Percentiles rank a stretch among this genome's conserved stretches.
Evolutionary conservation across 495 filamentous ascomycete genomes (phyloP).

Genomic region (Penicillium lagena): DNA sequence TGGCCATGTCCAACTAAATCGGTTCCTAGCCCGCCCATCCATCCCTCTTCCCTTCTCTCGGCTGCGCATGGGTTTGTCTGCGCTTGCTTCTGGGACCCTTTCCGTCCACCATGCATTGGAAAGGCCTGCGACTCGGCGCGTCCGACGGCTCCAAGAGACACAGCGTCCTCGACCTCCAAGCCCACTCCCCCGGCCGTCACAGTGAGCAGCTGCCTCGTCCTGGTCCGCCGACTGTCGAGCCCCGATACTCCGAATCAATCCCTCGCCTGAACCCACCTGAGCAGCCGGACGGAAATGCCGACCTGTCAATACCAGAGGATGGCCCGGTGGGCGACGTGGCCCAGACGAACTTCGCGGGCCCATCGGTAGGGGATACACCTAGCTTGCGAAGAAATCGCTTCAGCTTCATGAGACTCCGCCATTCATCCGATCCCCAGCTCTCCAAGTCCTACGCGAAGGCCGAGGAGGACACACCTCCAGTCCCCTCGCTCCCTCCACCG

Average conservation of each 20-base stretch:
- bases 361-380: conserved; percentile 18
- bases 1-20: conserved; percentile 8
- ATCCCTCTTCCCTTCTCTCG: not conserved
- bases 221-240: conserved; percentile 22
- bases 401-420: conserved; percentile 82
- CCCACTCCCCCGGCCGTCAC: conserved; percentile 21
- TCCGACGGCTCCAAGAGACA: conserved; percentile 35
- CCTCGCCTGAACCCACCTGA: conserved; percentile 20
- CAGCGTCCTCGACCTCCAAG: conserved; percentile 25
- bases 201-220: conserved; percentile 40
- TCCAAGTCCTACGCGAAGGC: conserved; percentile 74
- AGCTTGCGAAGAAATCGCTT: conserved; percentile 56
- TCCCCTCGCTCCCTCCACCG: conserved; percentile 74
- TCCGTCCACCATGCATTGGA: conserved; percentile 38
- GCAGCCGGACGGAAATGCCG: conserved; percentile 3
- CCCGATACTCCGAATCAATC: conserved; percentile 34
- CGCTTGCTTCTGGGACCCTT: not conserved
- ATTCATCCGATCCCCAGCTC: conserved; percentile 91
- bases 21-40: not conserved
- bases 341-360: conserved; percentile 8
- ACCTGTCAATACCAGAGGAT: conserved; percentile 6
- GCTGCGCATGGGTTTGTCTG: conserved; percentile 16
- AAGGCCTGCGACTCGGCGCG: conserved; percentile 36
- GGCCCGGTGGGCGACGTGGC: conserved; percentile 9
- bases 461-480: conserved; percentile 55